Percentiles rank a stretch among this genome's conserved stretches.
These are phyloP conservation scores for Evernia prunastri DNA, from an alignment of 495 filamentous ascomycete genomes.

Conservation along the genomic window DNA sequence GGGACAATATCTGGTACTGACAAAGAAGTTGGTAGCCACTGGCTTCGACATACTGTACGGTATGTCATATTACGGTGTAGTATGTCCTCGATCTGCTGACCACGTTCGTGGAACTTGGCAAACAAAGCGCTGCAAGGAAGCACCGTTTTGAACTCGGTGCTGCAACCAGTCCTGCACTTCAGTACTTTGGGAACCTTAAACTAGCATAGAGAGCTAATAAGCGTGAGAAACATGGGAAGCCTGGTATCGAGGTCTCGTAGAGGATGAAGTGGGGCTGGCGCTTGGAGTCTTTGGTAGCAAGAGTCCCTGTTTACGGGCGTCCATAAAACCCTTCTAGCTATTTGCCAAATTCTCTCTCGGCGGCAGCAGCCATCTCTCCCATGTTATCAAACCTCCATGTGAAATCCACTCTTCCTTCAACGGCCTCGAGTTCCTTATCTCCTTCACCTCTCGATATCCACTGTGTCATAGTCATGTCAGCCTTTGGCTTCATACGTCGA, in stretches of 20 bases:
- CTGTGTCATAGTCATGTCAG: neutral
- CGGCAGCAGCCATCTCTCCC: conserved; percentile 64
- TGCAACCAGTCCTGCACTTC: neutral
- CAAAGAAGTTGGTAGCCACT: neutral
- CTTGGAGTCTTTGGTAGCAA: neutral
- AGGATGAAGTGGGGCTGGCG: neutral
- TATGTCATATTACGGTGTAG: neutral
- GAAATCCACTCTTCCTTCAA: conserved; percentile 42
- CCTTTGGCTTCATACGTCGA: neutral
- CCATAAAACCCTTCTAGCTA: neutral
- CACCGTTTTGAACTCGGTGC: too few relatives aligned
- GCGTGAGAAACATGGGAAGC: neutral
- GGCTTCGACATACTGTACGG: neutral
- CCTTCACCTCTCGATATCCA: conserved; percentile 61
- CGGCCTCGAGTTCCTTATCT: conserved; percentile 35
- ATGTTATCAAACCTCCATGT: conserved; percentile 58
- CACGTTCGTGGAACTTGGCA: neutral
- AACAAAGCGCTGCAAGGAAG: neutral
- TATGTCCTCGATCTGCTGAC: neutral
- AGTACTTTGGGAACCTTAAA: neutral
- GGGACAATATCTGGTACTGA: neutral
- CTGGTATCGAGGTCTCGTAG: too few relatives aligned
- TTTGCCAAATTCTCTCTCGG: conserved; percentile 40
- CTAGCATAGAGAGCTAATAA: neutral
- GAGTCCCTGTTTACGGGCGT: neutral